Percentiles rank a stretch among this genome's conserved stretches.
These are phyloP conservation scores for Fusarium vanettenii DNA, from an alignment of 2,329 filamentous ascomycete genomes.

Conservation along the genomic window DNA sequence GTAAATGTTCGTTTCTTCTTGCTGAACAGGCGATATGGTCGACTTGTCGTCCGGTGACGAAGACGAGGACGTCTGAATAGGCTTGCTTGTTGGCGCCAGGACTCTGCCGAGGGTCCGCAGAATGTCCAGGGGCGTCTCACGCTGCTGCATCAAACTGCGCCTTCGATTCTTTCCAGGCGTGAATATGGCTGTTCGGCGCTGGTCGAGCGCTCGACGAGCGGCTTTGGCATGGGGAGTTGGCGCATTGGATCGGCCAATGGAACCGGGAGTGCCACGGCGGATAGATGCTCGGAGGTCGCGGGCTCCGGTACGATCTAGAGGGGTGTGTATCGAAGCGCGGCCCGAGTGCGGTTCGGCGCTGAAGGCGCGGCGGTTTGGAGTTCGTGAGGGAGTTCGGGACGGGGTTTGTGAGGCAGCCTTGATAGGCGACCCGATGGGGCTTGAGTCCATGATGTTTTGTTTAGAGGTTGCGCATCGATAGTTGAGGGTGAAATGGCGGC, in stretches of 20 bases:
- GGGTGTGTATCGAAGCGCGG: slow-evolving; percentile 55
- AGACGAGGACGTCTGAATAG: slow-evolving; percentile 61
- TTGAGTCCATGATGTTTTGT: slow-evolving; percentile 31
- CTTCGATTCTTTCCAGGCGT: slow-evolving; percentile 70
- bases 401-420: slow-evolving; percentile 25
- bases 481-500: not conserved
- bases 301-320: slow-evolving; percentile 51
- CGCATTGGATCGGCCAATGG: slow-evolving; percentile 56
- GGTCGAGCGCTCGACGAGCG: slow-evolving; percentile 68
- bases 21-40: slow-evolving; percentile 44
- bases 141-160: slow-evolving; percentile 66
- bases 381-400: slow-evolving; percentile 38
- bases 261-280: slow-evolving; percentile 58
- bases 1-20: slow-evolving; percentile 58
- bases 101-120: slow-evolving; percentile 66
- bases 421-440: slow-evolving; percentile 21
- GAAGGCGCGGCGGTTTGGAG: slow-evolving; percentile 44
- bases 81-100: slow-evolving; percentile 61
- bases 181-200: slow-evolving; percentile 68
- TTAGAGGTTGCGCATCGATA: slow-evolving; percentile 12
- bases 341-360: slow-evolving; percentile 54
- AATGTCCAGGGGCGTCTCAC: slow-evolving; percentile 66
- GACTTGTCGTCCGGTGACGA: slow-evolving; percentile 48
- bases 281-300: slow-evolving; percentile 54
- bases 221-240: slow-evolving; percentile 72